A percentile compares a stretch with the other conserved stretches of the same genome.
Evolutionary conservation across 495 filamentous ascomycete genomes (phyloP).

Genomic region (Entonaema liquescens): DNA sequence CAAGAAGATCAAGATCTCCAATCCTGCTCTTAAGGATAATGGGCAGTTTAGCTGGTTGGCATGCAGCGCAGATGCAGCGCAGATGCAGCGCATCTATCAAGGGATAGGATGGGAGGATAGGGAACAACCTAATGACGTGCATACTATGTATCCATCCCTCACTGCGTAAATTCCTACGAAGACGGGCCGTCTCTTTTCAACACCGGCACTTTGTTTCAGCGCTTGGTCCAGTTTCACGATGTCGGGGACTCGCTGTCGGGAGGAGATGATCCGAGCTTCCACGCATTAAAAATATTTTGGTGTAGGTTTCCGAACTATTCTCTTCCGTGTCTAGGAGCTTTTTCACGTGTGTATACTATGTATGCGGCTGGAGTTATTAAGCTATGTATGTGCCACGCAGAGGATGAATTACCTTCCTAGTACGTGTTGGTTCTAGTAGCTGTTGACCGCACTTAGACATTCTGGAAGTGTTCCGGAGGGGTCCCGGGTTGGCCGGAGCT

Average conservation of each 20-base stretch:
- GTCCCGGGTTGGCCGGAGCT: constrained; percentile 22
- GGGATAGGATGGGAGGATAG: not conserved
- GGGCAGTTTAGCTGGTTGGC: not conserved
- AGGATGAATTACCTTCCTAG: constrained; percentile 1
- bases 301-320: constrained; percentile 52
- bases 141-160: not conserved
- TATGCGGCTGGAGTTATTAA: not conserved
- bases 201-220: constrained; percentile 65
- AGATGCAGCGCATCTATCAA: not conserved
- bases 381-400: constrained; percentile 5
- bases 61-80: not conserved
- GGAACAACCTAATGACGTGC: constrained; percentile 17
- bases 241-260: constrained; percentile 58
- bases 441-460: not conserved
- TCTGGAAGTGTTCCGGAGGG: constrained; percentile 29
- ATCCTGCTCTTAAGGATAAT: not conserved
- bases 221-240: constrained; percentile 47
- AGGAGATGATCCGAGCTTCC: constrained; percentile 46
- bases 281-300: constrained; percentile 50
- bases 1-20: constrained; percentile 10
- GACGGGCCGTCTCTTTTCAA: constrained; percentile 44
- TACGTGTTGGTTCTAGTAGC: not conserved
- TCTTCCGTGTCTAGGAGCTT: not conserved
- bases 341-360: not conserved
- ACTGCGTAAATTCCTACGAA: not conserved